Base-by-base conservation (phyloP, 208 protist genomes). In the Acanthamoeba royreba region DNA sequence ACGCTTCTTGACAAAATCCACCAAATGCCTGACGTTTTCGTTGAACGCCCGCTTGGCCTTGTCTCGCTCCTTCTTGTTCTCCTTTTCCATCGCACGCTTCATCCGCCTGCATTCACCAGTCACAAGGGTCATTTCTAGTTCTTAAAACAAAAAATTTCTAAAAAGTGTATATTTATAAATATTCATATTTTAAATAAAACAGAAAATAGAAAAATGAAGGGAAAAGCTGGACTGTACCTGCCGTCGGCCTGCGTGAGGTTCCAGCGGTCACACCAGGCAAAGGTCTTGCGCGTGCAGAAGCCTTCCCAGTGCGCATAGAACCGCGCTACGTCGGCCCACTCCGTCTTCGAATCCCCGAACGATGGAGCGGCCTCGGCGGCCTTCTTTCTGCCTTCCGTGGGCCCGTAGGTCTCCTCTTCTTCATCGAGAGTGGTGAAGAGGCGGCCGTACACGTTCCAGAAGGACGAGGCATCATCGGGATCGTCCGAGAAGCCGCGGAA, bases 41-140 rank as follows among this genome's bases (percentile, higher is more conserved):
- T 97, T 96, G 45, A 91, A 96, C 22, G 35, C 43, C 15, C 58
- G 31, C 85, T 49, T 63, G 19, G 74, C 89, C 38, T 92, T 93
- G 1, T 33, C 28, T 22, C 96, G 42, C 40, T 95, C 87, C 25
- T 97, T 97, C 33, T 95, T 58, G 52, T 97, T 97, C 45, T 97
- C 96, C 69, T 97, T 97, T 45, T 97, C 96, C 94, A 97, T 97
- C 22, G 92, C 40, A 42, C 96, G 79, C 77, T 94, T 95, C 17
- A 97, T 94, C 31, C 92, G 40, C 33, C 96, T 47, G 81, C 13
- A 85, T 77, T 15, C 69, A 93, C 7, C 92, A 47, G n/a, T n/a
- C n/a, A n/a, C n/a, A n/a, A n/a, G n/a, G n/a, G n/a, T n/a, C n/a
- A n/a, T n/a, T n/a, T n/a, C n/a, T n/a, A n/a, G n/a, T n/a, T n/a